A percentile compares a stretch with the other conserved stretches of the same genome.
Evolutionary conservation across 305 asterid species (phyloP).

Genomic region (Fraxinus velutina): DNA sequence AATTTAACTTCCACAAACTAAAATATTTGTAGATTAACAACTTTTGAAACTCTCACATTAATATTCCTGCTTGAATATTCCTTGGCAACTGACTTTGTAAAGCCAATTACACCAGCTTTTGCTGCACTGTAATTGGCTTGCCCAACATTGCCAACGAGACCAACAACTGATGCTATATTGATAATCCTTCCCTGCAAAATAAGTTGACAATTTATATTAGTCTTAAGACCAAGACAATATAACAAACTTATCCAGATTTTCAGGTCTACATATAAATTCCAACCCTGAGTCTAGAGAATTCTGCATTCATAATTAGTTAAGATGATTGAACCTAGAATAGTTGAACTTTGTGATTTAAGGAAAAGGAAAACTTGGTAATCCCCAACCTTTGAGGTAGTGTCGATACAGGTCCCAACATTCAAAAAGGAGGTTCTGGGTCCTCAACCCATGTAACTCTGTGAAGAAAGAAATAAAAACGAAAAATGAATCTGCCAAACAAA

Average conservation of each 20-base stretch:
- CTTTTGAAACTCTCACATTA: conserved; percentile 45
- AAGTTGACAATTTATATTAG: conserved; percentile 4
- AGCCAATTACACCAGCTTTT: conserved; percentile 95
- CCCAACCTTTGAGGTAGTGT: background rate
- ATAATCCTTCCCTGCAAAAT: conserved; percentile 82
- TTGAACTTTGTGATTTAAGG: background rate
- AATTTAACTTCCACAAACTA: conserved; percentile 14
- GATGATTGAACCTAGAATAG: background rate
- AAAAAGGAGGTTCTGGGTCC: background rate
- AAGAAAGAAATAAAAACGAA: background rate
- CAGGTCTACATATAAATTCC: background rate
- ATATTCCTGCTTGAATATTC: conserved; percentile 90
- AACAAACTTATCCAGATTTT: background rate
- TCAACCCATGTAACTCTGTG: background rate
- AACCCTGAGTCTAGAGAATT: background rate
- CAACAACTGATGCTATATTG: conserved; percentile 88
- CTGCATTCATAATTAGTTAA: background rate
- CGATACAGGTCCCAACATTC: background rate
- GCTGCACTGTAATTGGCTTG: conserved; percentile 98
- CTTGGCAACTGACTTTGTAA: conserved; percentile 89
- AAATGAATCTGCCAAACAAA: background rate
- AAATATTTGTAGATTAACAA: background rate
- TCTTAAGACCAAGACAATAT: background rate
- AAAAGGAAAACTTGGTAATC: background rate
- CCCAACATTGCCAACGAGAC: conserved; percentile 91